Conservation (phyloP, 371 early-diverging fungal genomes). For the Batkoa obscura region DNA sequence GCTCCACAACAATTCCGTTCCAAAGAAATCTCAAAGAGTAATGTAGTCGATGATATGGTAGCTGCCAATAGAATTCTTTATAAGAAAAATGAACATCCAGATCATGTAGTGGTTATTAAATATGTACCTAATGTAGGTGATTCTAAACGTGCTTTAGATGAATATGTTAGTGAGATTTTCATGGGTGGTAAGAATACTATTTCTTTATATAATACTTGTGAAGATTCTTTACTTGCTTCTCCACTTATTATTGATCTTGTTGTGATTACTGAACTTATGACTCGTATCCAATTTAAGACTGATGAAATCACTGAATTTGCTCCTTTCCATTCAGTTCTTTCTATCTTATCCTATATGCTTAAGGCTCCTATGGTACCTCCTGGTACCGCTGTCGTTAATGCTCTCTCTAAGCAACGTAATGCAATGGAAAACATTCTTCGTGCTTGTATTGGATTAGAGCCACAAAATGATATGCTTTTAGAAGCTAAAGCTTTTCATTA, state of each 20-base stretch:
- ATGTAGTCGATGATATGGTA: constrained; percentile 96
- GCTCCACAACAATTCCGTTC: constrained; percentile 91
- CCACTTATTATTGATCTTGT: constrained; percentile 90
- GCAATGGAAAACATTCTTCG: constrained; percentile 93
- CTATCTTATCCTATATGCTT: constrained; percentile 72
- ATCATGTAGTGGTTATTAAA: constrained; percentile 95
- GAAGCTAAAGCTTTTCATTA: constrained; percentile 43
- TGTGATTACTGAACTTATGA: constrained; percentile 86
- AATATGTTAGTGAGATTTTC: constrained; percentile 92
- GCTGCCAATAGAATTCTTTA: constrained; percentile 79
- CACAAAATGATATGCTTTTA: constrained; percentile 76
- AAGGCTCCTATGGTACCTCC: constrained; percentile 86
- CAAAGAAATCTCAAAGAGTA: constrained; percentile 95
- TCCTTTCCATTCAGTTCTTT: constrained; percentile 83
- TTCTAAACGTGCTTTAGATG: constrained; percentile 93
- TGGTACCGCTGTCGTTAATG: constrained; percentile 86
- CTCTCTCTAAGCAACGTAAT: constrained; percentile 78
- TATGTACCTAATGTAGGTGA: constrained; percentile 93
- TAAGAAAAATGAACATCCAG: constrained; percentile 74
- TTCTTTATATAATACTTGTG: constrained; percentile 92
- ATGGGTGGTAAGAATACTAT: constrained; percentile 94
- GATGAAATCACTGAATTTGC: constrained; percentile 40
- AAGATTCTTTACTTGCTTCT: constrained; percentile 90
- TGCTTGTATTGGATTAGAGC: constrained; percentile 82
- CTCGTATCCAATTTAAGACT: constrained; percentile 73